These are phyloP conservation scores for Dictyophora rubrovolvata DNA, from an alignment of 768 basidiomycete genomes.

Conservation along the genomic window DNA sequence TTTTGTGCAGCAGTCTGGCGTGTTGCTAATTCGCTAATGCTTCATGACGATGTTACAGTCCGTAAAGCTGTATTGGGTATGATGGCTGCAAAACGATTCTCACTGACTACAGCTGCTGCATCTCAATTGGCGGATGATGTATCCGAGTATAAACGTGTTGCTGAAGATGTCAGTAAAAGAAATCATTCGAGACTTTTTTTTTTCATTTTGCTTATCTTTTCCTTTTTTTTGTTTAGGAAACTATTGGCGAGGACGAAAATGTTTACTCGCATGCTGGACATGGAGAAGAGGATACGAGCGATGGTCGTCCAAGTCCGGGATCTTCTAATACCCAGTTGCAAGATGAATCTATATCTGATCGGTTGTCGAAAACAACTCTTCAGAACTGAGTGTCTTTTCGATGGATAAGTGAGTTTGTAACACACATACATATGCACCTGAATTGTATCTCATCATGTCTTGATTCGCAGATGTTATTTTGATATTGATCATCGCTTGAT, in stretches of 20 bases:
- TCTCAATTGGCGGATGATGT: slow-evolving; percentile 49
- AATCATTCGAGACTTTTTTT: neutral
- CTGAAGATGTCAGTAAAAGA: slow-evolving; percentile 42
- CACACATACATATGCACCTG: neutral
- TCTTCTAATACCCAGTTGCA: neutral
- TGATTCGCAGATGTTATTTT: too few relatives aligned
- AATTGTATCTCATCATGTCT: neutral
- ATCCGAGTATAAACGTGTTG: slow-evolving; percentile 68
- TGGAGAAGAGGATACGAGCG: slow-evolving; percentile 1
- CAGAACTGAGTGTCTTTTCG: neutral
- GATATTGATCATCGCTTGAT: too few relatives aligned
- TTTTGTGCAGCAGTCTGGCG: too few relatives aligned
- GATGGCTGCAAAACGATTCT: slow-evolving; percentile 77
- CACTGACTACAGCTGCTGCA: slow-evolving; percentile 29
- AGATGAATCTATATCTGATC: neutral
- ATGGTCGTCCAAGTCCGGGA: neutral
- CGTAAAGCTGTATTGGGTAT: slow-evolving; percentile 80
- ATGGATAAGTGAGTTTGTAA: neutral
- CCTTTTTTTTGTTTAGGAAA: slow-evolving; percentile 4
- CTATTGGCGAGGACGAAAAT: slow-evolving; percentile 11
- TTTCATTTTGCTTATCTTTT: neutral
- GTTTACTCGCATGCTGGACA: slow-evolving; percentile 5
- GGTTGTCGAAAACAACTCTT: slow-evolving; percentile 5
- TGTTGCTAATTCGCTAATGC: too few relatives aligned
- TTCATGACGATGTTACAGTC: slow-evolving; percentile 39